Conservation (phyloP, 345 rosid species). For the Odontarrhena argentea region DNA sequence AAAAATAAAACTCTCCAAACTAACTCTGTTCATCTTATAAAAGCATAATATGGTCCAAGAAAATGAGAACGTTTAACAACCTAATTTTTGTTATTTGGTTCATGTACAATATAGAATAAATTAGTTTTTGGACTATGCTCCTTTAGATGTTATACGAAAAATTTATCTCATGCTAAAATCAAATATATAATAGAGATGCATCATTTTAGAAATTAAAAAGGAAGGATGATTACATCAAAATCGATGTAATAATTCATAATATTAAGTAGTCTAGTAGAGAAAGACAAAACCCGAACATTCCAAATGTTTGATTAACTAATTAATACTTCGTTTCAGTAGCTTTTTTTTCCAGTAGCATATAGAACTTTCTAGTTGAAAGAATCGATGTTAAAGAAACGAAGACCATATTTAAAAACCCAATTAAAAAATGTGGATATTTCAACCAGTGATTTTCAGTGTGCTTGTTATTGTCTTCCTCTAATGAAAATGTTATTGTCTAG, state of each 20-base stretch:
- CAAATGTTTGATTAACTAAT: no score
- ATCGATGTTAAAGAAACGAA: no score
- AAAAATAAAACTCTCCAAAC: background rate
- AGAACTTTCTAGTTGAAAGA: no score
- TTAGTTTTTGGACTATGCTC: background rate
- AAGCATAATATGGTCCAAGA: background rate
- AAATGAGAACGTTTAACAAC: background rate
- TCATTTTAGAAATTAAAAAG: slow-evolving; percentile 1
- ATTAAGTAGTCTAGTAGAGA: background rate
- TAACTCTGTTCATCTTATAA: background rate
- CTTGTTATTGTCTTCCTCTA: no score
- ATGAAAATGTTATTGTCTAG: no score
- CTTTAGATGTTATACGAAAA: background rate
- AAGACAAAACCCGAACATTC: background rate
- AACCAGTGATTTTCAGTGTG: no score
- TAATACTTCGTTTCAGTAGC: no score
- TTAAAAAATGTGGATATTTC: no score
- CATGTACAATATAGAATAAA: background rate
- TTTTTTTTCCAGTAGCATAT: no score
- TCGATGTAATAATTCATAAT: background rate
- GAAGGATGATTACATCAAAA: slow-evolving; percentile 1
- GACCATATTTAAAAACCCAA: no score
- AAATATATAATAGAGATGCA: slow-evolving; percentile 10
- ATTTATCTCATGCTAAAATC: background rate
- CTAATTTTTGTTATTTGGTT: background rate